Conservation (phyloP, 768 basidiomycete species). For the Naganishia onofrii region DNA sequence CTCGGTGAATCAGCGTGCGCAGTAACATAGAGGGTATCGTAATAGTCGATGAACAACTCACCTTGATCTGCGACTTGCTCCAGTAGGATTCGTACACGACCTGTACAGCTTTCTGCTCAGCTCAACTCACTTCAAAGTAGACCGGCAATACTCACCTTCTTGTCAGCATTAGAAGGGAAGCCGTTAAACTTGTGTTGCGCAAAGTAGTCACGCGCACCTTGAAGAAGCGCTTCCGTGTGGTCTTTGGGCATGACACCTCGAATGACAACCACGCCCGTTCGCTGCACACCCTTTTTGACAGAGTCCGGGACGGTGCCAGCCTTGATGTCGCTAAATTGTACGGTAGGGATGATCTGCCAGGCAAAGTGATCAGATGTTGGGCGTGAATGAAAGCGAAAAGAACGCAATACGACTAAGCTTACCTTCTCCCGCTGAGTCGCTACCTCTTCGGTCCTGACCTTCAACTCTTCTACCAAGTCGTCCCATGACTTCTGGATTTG, state of each 20-base stretch:
- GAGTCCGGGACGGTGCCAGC: conserved; percentile 14
- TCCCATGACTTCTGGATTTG: conserved; percentile 23
- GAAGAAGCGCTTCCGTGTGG: conserved; percentile 12
- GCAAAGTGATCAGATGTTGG: neutral
- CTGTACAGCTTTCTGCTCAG: conserved; percentile 49
- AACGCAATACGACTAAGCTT: neutral
- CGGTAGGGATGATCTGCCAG: conserved; percentile 22
- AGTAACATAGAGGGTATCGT: too few species aligned
- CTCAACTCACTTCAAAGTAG: too few species aligned
- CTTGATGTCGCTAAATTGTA: conserved; percentile 15
- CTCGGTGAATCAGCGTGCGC: neutral
- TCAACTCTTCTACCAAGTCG: conserved; percentile 15
- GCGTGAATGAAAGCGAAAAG: neutral
- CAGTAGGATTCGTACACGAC: conserved; percentile 46
- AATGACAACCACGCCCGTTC: conserved; percentile 21
- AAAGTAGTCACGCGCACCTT: conserved; percentile 14
- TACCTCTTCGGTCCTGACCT: conserved; percentile 19
- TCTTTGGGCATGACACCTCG: conserved; percentile 24
- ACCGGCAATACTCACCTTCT: conserved; percentile 16
- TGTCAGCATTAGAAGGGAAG: conserved; percentile 8
- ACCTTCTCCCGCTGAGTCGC: conserved; percentile 13
- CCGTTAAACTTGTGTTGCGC: conserved; percentile 19
- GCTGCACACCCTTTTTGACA: neutral
- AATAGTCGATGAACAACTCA: neutral
- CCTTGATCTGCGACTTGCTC: conserved; percentile 26